Base-by-base conservation (phyloP, 352 stramenopile species). In the Globisporangium mamillatum region DNA sequence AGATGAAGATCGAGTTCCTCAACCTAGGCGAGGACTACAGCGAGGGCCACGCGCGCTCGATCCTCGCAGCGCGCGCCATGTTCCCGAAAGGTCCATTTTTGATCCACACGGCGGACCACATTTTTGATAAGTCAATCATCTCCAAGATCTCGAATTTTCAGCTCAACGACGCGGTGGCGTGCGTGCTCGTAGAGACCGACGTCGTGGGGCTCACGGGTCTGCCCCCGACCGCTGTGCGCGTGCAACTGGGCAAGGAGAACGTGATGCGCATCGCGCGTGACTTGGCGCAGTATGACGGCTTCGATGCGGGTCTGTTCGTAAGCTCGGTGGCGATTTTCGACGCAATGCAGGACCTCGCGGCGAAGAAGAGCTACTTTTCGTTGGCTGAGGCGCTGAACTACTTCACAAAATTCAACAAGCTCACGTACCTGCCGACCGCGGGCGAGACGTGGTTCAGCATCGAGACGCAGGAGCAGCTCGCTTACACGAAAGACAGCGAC, bases 1-100 rank as follows among this genome's bases (percentile, higher is more conserved):
- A 91, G 68, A 91, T 94, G 84, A 70, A 83, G 69, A 93, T 95
- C 55, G 86, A 93, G 72, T 95, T 94, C 66, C 59, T 95, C 29
- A 92, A 95, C 63, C 63, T 95, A n/a, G 86, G 86, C 44, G 81
- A 92, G 61, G 81, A 91, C 64, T 90, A 85, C 61, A 76, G 77
- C 18, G 90, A 92, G 63, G 82, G 84, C 38, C 81, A 93, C 68
- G 80, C 88, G 63, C 82, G 86, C 34, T 91, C 88, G 58, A 58
- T 95, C 46, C 71, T 95, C 24, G 89, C 88, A 14, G 88, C 86
- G 27, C 78, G 86, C 55, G 77, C 92, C 53, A 89, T 93, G 79
- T 95, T 95, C 65, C 70, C 75, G 1, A 82, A 87, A n/a, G 76
- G 79, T 16, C 84, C 82, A 7, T 95, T 95, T 67, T 70, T 95